A percentile compares a stretch with the other conserved stretches of the same genome.
phyloP scores from a whole-genome alignment of 352 stramenopile species.

The Phytophthora pseudosyringae region DNA sequence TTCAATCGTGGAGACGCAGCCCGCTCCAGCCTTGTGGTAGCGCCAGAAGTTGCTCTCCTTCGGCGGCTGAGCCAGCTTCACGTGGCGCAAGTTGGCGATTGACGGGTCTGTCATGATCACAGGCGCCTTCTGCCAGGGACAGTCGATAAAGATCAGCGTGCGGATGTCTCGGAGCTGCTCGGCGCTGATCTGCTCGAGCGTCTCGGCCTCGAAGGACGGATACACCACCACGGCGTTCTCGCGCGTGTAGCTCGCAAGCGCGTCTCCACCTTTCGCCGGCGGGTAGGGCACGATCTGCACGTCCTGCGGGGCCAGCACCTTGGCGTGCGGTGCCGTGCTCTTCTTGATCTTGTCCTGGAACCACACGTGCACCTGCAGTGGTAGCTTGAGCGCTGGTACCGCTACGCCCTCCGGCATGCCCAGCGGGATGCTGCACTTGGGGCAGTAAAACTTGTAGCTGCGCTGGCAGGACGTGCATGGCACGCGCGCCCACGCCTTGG shows the following conservation, averaged over 20 bases:
- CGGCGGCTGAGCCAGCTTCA: slow-evolving; percentile 81
- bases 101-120: slow-evolving; percentile 69
- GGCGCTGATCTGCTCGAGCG: slow-evolving; percentile 57
- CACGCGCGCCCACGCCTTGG: slow-evolving; percentile 57
- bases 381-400: slow-evolving; percentile 66
- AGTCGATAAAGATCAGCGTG: slow-evolving; percentile 89
- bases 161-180: slow-evolving; percentile 66
- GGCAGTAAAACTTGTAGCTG: slow-evolving; percentile 91
- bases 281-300: slow-evolving; percentile 76
- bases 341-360: slow-evolving; percentile 92
- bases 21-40: slow-evolving; percentile 84
- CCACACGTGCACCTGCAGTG: slow-evolving; percentile 83
- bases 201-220: slow-evolving; percentile 73
- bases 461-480: slow-evolving; percentile 69
- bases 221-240: slow-evolving; percentile 82
- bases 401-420: slow-evolving; percentile 54
- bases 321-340: slow-evolving; percentile 88
- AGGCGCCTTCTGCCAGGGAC: slow-evolving; percentile 86
- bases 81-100: slow-evolving; percentile 63
- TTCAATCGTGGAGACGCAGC: slow-evolving; percentile 92
- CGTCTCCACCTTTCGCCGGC: slow-evolving; percentile 27
- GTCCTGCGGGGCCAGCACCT: slow-evolving; percentile 73
- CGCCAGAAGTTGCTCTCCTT: slow-evolving; percentile 89
- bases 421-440: slow-evolving; percentile 69
- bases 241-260: slow-evolving; percentile 54